phyloP scores from a whole-genome alignment of 495 filamentous ascomycete species.

The Sabuloglossum arenarium region DNA sequence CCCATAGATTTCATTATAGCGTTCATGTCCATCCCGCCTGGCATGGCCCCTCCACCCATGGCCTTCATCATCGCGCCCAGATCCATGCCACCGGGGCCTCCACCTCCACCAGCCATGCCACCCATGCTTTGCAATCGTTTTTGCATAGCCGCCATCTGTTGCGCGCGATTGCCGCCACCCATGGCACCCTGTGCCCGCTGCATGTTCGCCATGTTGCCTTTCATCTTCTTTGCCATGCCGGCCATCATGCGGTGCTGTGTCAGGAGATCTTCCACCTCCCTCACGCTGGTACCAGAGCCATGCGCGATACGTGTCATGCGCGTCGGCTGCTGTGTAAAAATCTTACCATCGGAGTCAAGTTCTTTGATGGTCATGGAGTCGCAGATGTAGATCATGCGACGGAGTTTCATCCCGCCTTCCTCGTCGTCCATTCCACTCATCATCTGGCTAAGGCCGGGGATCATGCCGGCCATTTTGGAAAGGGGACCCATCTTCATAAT shows the following conservation, averaged over 20 bases:
- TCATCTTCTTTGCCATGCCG: constrained; percentile 97
- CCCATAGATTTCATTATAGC: constrained; percentile 9
- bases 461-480: constrained; percentile 97
- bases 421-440: constrained; percentile 92
- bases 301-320: constrained; percentile 85
- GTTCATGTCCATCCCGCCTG: constrained; percentile 2
- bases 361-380: constrained; percentile 95
- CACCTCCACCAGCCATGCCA: constrained; percentile 30
- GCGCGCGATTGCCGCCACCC: constrained; percentile 68
- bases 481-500: constrained; percentile 99
- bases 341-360: constrained; percentile 81
- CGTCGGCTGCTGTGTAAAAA: constrained; percentile 79
- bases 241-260: constrained; percentile 98
- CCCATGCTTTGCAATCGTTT: constrained; percentile 87
- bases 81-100: constrained; percentile 48
- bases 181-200: constrained; percentile 79
- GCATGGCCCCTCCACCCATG: constrained; percentile 3
- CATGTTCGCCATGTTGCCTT: constrained; percentile 91
- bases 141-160: constrained; percentile 96
- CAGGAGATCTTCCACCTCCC: constrained; percentile 93
- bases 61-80: constrained; percentile 63
- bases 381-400: constrained; percentile 97
- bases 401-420: constrained; percentile 75
- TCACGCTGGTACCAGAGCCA: constrained; percentile 74
- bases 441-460: constrained; percentile 78